Conservation (phyloP, 768 basidiomycete genomes). For the Tricholoma flavovirens region DNA sequence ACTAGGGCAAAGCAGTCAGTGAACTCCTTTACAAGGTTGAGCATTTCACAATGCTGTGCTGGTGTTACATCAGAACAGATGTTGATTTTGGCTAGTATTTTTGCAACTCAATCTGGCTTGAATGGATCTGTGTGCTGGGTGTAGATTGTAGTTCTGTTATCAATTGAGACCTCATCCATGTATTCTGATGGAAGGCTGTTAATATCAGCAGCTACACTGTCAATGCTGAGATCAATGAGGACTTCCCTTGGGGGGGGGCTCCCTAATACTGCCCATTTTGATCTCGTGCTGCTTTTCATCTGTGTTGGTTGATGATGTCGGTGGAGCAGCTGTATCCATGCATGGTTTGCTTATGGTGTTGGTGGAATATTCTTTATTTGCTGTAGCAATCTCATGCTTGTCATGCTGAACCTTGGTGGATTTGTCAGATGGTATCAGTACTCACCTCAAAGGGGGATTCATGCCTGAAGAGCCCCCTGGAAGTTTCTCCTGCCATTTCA, state of each 20-base stretch:
- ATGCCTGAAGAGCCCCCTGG: neutral
- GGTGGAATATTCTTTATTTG: too few relatives aligned
- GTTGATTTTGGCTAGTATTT: slow-evolving; percentile 22
- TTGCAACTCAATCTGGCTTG: slow-evolving; percentile 26
- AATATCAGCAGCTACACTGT: neutral
- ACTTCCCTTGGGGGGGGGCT: slow-evolving; percentile 14
- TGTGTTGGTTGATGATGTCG: neutral
- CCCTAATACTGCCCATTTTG: slow-evolving; percentile 28
- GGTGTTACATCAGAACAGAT: too few relatives aligned
- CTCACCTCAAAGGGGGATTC: neutral
- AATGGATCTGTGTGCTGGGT: slow-evolving; percentile 23
- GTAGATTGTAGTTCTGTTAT: slow-evolving; percentile 6
- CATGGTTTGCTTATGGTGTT: too few relatives aligned
- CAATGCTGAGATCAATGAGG: neutral
- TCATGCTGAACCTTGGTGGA: slow-evolving; percentile 17
- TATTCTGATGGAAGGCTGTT: neutral
- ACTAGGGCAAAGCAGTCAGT: too few relatives aligned
- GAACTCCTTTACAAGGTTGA: too few relatives aligned
- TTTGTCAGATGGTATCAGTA: neutral
- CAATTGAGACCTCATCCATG: neutral
- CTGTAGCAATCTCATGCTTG: slow-evolving; percentile 19
- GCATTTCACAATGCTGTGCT: too few relatives aligned
- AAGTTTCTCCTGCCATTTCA: neutral
- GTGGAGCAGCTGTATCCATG: too few relatives aligned
- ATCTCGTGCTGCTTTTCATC: slow-evolving; percentile 6